Percentiles rank a stretch among this genome's conserved stretches.
These are phyloP conservation scores for Fusarium tuaranense DNA, from an alignment of 2,329 filamentous ascomycete species.

Conservation along the genomic window DNA sequence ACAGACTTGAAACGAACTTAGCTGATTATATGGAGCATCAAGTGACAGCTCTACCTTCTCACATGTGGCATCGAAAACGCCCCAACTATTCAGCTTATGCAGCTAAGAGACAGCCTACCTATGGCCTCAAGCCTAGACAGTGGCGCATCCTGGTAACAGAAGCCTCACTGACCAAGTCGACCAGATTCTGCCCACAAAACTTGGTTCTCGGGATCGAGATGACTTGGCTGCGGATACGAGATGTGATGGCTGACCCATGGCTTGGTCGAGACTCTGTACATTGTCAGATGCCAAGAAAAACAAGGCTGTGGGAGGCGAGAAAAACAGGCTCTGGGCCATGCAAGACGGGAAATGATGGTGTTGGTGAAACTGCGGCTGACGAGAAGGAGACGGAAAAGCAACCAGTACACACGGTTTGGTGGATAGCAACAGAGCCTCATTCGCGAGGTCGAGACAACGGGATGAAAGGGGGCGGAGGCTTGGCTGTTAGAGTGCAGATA, in stretches of 20 bases:
- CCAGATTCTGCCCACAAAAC: not conserved
- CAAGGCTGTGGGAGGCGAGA: not conserved
- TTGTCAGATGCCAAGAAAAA: not conserved
- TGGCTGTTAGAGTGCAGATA: not conserved
- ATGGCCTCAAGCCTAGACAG: not conserved
- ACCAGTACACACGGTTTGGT: not conserved
- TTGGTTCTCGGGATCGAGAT: not conserved
- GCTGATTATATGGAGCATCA: slow-evolving; percentile 4
- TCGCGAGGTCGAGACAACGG: not conserved
- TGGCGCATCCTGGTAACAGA: not conserved
- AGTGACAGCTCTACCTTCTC: not conserved
- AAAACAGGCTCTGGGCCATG: not conserved
- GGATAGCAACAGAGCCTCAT: not conserved
- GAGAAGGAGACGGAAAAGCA: not conserved
- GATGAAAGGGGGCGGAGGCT: not conserved
- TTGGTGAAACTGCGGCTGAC: not conserved
- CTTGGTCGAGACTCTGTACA: not conserved
- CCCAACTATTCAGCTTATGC: slow-evolving; percentile 5
- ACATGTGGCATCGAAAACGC: not conserved
- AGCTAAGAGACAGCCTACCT: slow-evolving; percentile 17
- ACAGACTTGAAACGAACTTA: not conserved
- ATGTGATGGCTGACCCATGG: not conserved
- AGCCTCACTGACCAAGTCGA: not conserved
- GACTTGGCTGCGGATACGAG: not conserved
- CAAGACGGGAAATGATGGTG: not conserved